Evolutionary conservation across 148 eudicot species (phyloP), one percentile per base, ranked within the genome.

Genomic region (Simmondsia chinensis): DNA sequence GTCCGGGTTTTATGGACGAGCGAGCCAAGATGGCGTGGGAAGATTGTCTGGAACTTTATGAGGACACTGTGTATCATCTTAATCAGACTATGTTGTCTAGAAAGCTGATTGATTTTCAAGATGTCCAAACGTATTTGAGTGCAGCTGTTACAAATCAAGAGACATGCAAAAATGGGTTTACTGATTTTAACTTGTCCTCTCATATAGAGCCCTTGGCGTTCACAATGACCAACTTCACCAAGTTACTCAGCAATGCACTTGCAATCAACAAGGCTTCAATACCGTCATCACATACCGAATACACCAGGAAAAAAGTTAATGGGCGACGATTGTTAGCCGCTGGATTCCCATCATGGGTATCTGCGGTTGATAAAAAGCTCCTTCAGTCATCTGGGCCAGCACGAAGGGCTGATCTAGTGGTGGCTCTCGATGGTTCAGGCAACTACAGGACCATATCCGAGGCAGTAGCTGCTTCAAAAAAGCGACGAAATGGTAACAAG

Each of bases 361-460:
- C 72, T 0, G 37, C 22, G 0, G 9, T 20, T 19, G 74, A 71
- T 12, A 39, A 69, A 20, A 71, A 53, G 40, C 60, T 82, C 26
- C 72, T 80, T 12, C 59, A 61, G 19, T 19, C 44, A 2, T 11
- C 72, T 13, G 34, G 14, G 21, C 16, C 10, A 33, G 22, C 42
- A 1, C 25, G 14, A 1, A 22, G 16, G 12, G 65, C 62, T 2
- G 35, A 76, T 46, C n/a, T 76, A 44, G 85, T 82, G 54, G 91
- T 82, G 48, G 85, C 81, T 4, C 57, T 71, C 41, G 84, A 82
- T 33, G 85, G 84, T 20, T 60, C 69, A 0, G 85, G 76, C 5
- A 21, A 72, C 43, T 55, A 53, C 39, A 63, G 32, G 49, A 77
- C 79, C 15, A 74, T 82, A 4, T 50, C 72, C 0, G 85, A 69